Evolutionary conservation across 2,329 filamentous ascomycete genomes (phyloP).

Genomic region (Fusarium anthophilum): DNA sequence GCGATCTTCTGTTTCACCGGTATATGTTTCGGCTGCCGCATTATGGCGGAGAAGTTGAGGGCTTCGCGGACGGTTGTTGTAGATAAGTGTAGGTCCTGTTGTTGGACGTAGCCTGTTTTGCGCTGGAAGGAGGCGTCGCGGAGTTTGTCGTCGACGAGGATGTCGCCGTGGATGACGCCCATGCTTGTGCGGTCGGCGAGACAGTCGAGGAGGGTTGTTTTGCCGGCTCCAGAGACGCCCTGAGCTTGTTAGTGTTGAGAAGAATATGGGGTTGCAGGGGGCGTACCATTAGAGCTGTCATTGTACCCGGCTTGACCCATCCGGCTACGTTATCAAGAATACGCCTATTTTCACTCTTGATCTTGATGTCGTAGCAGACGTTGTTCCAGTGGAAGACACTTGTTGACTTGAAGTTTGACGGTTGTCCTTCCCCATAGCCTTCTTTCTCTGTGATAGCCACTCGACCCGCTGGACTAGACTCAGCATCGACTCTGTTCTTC

Average conservation of each 20-base stretch:
- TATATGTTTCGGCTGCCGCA: slow-evolving; percentile 78
- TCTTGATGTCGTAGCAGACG: slow-evolving; percentile 76
- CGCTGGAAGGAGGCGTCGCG: slow-evolving; percentile 84
- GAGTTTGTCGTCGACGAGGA: slow-evolving; percentile 69
- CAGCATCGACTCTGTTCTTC: background rate
- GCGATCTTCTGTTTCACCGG: slow-evolving; percentile 76
- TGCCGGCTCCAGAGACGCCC: slow-evolving; percentile 81
- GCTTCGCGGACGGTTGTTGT: slow-evolving; percentile 87
- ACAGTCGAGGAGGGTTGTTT: slow-evolving; percentile 86
- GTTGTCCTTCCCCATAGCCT: background rate
- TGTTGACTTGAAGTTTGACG: slow-evolving; percentile 60
- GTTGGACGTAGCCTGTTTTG: slow-evolving; percentile 88
- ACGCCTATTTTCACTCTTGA: slow-evolving; percentile 75
- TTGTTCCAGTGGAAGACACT: slow-evolving; percentile 85
- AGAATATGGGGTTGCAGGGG: no score
- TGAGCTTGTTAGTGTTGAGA: background rate
- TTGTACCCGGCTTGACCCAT: slow-evolving; percentile 88
- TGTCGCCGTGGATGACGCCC: slow-evolving; percentile 84
- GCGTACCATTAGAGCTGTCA: slow-evolving; percentile 80
- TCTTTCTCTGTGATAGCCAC: slow-evolving; percentile 22
- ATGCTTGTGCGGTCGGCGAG: slow-evolving; percentile 84
- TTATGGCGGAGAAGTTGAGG: slow-evolving; percentile 81
- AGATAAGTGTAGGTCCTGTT: slow-evolving; percentile 84
- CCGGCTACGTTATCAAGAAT: slow-evolving; percentile 86
- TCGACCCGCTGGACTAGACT: slow-evolving; percentile 15